phyloP scores from a whole-genome alignment of 176 grass and related monocot species.

The Carex scoparia region DNA sequence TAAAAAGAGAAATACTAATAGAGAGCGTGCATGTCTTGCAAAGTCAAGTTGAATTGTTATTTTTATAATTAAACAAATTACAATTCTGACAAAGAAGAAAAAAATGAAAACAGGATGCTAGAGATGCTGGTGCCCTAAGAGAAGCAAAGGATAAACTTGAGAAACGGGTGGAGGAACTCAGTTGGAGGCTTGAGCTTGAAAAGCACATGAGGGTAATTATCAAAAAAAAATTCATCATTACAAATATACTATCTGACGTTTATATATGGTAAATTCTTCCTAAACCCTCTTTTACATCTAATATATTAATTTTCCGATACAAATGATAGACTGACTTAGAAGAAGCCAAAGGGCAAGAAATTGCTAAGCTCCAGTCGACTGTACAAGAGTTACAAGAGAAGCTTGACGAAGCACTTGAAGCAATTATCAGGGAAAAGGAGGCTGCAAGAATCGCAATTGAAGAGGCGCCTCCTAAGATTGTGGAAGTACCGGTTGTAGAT shows the following conservation, averaged over 20 bases:
- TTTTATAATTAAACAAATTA: conserved; percentile 1
- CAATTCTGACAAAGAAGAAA: conserved; percentile 24
- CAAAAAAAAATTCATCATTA: neutral
- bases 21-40: neutral
- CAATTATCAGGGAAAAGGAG: conserved; percentile 67
- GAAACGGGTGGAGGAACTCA: conserved; percentile 91
- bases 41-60: neutral
- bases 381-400: conserved; percentile 76
- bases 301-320: neutral
- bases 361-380: conserved; percentile 55
- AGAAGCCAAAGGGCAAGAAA: conserved; percentile 76
- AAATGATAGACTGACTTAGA: conserved; percentile 66
- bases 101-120: conserved; percentile 64
- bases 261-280: neutral
- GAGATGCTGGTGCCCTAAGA: conserved; percentile 86
- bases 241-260: neutral
- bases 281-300: neutral
- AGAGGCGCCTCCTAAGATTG: conserved; percentile 77
- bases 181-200: conserved; percentile 79
- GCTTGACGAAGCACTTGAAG: conserved; percentile 53
- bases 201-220: conserved; percentile 76
- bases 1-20: conserved; percentile 18
- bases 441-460: conserved; percentile 69
- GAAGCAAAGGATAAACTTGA: conserved; percentile 95
- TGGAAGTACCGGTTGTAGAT: conserved; percentile 71